Conservation (phyloP, 2,329 filamentous ascomycete genomes). For the Chaetothyriales sp. region DNA sequence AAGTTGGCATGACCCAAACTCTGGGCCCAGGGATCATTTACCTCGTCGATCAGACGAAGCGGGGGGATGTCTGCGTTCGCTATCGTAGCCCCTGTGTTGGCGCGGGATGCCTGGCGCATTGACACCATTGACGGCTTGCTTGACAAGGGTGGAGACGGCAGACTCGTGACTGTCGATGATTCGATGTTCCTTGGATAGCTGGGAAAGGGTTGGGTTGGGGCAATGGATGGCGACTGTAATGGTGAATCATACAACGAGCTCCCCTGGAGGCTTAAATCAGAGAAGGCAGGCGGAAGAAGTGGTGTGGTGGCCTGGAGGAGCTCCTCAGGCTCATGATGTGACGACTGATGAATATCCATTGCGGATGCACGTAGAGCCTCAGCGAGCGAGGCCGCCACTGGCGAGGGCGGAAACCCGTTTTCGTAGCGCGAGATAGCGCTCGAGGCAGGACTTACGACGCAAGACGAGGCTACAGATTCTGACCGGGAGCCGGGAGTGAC, state of each 20-base stretch:
- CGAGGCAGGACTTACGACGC: conserved; percentile 25
- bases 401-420: conserved; percentile 45
- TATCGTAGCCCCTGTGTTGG: conserved; percentile 35
- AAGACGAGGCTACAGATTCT: conserved; percentile 28
- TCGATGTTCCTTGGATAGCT: conserved; percentile 35
- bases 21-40: conserved; percentile 67
- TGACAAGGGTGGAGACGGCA: conserved; percentile 61
- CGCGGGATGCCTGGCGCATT: conserved; percentile 40
- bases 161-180: conserved; percentile 30
- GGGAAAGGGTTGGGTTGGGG: conserved; percentile 38
- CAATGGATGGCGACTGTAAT: conserved; percentile 71
- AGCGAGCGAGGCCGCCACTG: conserved; percentile 50
- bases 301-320: conserved; percentile 64
- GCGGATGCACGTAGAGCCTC: conserved; percentile 27
- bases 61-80: conserved; percentile 46
- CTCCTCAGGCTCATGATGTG: conserved; percentile 38
- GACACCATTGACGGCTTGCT: conserved; percentile 66
- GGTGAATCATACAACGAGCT: conserved; percentile 56
- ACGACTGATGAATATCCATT: conserved; percentile 38
- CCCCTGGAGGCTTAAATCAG: conserved; percentile 34
- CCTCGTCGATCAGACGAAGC: conserved; percentile 48
- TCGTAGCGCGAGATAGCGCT: conserved; percentile 33
- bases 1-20: conserved; percentile 88
- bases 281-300: conserved; percentile 68
- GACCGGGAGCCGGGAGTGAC: conserved; percentile 28